Conservation (phyloP, 2,329 filamentous ascomycete genomes). For the Aspergillus sp. region DNA sequence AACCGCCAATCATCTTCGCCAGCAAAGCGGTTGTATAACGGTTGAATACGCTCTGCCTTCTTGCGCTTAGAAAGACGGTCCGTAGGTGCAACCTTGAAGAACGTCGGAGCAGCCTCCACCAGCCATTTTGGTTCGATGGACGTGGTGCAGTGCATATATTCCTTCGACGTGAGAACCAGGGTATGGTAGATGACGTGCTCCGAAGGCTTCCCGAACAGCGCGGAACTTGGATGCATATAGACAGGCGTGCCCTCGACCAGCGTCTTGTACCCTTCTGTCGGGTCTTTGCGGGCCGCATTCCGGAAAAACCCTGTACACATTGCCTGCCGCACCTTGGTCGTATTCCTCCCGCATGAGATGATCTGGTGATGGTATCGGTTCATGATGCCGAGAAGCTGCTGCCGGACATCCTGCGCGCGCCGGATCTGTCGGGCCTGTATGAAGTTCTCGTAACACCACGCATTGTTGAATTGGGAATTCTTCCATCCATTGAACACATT, state of each 20-base stretch:
- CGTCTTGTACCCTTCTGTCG: conserved; percentile 95
- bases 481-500: conserved; percentile 99
- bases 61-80: conserved; percentile 83
- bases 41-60: conserved; percentile 89
- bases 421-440: conserved; percentile 86
- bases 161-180: conserved; percentile 53
- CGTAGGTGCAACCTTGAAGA: conserved; percentile 92
- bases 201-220: conserved; percentile 87
- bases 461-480: conserved; percentile 64
- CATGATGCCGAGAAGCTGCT: conserved; percentile 91
- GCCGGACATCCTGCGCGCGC: conserved; percentile 81
- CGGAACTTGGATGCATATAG: conserved; percentile 84
- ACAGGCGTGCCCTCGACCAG: conserved; percentile 91
- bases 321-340: conserved; percentile 75
- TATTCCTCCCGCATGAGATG: conserved; percentile 77
- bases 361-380: conserved; percentile 77
- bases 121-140: conserved; percentile 89
- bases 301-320: conserved; percentile 93
- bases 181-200: conserved; percentile 92
- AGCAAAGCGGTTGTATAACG: conserved; percentile 84
- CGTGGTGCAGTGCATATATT: conserved; percentile 96
- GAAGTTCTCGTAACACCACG: conserved; percentile 98
- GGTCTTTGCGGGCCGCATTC: conserved; percentile 88
- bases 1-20: conserved; percentile 93
- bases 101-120: conserved; percentile 93